phyloP scores from a whole-genome alignment of 1,284 basidiomycete genomes.

The Porodaedalea pini region DNA sequence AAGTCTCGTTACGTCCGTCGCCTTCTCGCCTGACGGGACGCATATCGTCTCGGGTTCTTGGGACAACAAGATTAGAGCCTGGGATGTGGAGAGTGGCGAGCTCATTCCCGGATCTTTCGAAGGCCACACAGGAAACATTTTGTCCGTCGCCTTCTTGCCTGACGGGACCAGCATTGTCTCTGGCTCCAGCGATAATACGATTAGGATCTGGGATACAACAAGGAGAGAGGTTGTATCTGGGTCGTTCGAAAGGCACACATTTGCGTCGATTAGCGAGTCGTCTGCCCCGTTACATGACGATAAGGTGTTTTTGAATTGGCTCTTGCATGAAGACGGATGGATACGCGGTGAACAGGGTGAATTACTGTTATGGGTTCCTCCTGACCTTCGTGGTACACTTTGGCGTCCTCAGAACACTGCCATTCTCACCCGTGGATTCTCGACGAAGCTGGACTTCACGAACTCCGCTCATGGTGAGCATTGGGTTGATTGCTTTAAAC shows the following conservation, averaged over 20 bases:
- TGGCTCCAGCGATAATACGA: not conserved
- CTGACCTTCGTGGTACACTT: not conserved
- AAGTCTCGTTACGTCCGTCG: not conserved
- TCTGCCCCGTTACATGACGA: too few relatives aligned
- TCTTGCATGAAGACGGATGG: not conserved
- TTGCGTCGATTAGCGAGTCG: too few relatives aligned
- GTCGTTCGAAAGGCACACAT: too few relatives aligned
- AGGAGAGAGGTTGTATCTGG: not conserved
- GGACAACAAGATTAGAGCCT: constrained; percentile 14
- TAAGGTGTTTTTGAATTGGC: too few relatives aligned
- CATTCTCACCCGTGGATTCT: not conserved
- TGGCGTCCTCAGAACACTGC: not conserved
- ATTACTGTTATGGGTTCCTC: constrained; percentile 1
- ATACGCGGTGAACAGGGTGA: not conserved
- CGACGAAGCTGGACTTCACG: too few relatives aligned
- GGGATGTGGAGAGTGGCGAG: not conserved
- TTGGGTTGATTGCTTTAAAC: too few relatives aligned
- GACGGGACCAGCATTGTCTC: not conserved
- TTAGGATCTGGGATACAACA: not conserved
- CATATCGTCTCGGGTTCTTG: constrained; percentile 12
- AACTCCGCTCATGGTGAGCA: too few relatives aligned
- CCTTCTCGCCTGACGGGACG: constrained; percentile 11
- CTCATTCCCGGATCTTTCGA: not conserved
- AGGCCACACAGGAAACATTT: not conserved
- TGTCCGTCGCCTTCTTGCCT: not conserved